Conservation (phyloP, 352 stramenopile genomes). For the Phytophthora cryptogea region DNA sequence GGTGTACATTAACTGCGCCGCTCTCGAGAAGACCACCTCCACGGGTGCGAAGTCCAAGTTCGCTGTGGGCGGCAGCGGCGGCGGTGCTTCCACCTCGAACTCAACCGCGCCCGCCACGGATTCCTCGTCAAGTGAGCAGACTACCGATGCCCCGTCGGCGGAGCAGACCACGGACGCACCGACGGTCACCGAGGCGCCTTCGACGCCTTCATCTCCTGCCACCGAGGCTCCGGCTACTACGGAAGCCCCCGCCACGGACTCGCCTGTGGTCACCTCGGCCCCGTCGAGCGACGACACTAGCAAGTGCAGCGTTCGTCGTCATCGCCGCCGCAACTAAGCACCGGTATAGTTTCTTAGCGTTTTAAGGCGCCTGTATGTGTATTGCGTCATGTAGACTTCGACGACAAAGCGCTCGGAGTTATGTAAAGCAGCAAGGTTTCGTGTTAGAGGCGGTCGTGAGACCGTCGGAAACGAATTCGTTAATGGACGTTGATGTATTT, state of each 20-base stretch:
- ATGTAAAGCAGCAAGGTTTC: constrained; percentile 25
- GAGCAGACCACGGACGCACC: constrained; percentile 11
- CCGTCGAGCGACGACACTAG: constrained; percentile 17
- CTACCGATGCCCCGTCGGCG: constrained; percentile 5
- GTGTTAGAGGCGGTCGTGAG: constrained; percentile 4
- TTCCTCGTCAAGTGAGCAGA: constrained; percentile 19
- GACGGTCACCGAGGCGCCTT: constrained; percentile 16
- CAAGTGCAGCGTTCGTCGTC: constrained; percentile 29
- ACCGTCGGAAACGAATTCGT: constrained; percentile 20
- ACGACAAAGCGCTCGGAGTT: not conserved
- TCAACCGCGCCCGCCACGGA: constrained; percentile 21
- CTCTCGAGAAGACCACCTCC: constrained; percentile 25
- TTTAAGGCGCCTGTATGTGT: constrained; percentile 13
- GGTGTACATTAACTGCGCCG: constrained; percentile 36
- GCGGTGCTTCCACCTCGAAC: constrained; percentile 7
- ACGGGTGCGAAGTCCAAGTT: constrained; percentile 33
- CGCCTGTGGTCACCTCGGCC: constrained; percentile 16
- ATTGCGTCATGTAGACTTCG: constrained; percentile 14
- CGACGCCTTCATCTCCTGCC: constrained; percentile 10
- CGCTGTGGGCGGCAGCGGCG: constrained; percentile 22
- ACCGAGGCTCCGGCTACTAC: constrained; percentile 12
- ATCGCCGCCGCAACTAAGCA: constrained; percentile 29
- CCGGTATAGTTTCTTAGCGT: constrained; percentile 11
- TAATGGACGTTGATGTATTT: constrained; percentile 17
- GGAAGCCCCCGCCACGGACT: constrained; percentile 8